Evolutionary conservation across 768 basidiomycete species (phyloP), one percentile per base, ranked within the genome.

Genomic region (Mycena haematopus): DNA sequence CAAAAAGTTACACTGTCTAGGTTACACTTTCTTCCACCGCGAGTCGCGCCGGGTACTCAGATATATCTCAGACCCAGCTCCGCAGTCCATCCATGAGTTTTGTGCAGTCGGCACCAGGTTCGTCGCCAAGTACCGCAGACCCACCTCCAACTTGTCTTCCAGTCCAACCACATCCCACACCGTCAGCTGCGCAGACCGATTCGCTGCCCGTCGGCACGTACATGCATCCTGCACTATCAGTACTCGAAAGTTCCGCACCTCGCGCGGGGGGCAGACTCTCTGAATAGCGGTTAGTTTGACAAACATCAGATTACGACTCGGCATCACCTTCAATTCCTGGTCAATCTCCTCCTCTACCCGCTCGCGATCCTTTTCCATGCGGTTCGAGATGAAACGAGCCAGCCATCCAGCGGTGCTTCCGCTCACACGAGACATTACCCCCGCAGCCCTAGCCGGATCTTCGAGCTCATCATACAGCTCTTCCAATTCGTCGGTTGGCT

Each of bases 161-260:
- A 90, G 62, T 14, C 77, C 77, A 4, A 84, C 75, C 2, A 85
- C 88, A 69, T 96, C 92, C 93, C 93, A 95, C 4, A 96, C 83
- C 0, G 90, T 95, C 56, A 98, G 67, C 71, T 92, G 91, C 0
- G 88, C 95, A 1, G 76, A 80, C 52, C 92, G 83, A 62, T 83
- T 77, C 9, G 84, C 77, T 0, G 82, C 80, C 54, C 82, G 78
- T 62, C 82, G 80, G 0, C 70, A 66, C 27, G 86, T 88, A 36
- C 80, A 79, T 19, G 85, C 83, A 70, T 92, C 95, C 65, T 84
- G 77, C 17, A 89, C 81, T 15, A 87, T 78, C 17, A 95, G 70
- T 6, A 96, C 85, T 45, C 93, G 81, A 76, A 96, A 95, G 54
- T 81, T 86, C 44, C 88, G 85, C 14, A 94, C 87, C 24, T 91